Conservation (phyloP, 805 yeast genomes). For the Candida ascalaphidarum region DNA sequence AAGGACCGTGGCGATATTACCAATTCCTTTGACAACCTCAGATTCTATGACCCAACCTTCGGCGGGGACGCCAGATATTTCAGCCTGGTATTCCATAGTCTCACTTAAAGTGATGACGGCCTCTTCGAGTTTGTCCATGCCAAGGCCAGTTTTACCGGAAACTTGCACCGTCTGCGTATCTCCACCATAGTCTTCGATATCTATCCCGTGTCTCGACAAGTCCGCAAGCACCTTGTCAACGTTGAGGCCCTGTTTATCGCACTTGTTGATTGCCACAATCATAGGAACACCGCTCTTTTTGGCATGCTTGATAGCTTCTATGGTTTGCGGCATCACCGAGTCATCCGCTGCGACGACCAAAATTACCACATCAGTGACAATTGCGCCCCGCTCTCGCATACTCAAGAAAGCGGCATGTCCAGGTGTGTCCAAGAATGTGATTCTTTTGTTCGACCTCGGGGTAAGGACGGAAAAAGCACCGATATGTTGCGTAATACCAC, state of each 20-base stretch:
- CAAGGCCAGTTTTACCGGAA: constrained; percentile 82
- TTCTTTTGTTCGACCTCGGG: constrained; percentile 60
- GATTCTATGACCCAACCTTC: constrained; percentile 94
- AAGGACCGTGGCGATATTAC: constrained; percentile 78
- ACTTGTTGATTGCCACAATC: constrained; percentile 88
- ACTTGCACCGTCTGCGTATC: constrained; percentile 85
- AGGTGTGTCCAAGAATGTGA: constrained; percentile 93
- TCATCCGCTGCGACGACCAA: constrained; percentile 96
- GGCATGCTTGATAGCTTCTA: constrained; percentile 92
- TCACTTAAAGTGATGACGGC: constrained; percentile 82
- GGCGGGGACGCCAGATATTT: constrained; percentile 36
- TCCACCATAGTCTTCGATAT: constrained; percentile 91
- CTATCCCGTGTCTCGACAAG: constrained; percentile 67
- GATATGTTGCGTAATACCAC: constrained; percentile 96
- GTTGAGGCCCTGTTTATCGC: constrained; percentile 73
- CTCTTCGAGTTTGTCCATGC: constrained; percentile 86
- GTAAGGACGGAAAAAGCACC: constrained; percentile 93
- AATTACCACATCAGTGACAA: constrained; percentile 83
- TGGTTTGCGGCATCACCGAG: constrained; percentile 95
- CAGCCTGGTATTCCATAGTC: constrained; percentile 67
- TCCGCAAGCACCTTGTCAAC: constrained; percentile 73
- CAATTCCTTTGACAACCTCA: constrained; percentile 71
- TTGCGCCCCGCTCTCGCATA: constrained; percentile 96
- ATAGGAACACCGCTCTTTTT: constrained; percentile 72
- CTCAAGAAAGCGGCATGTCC: constrained; percentile 96